phyloP scores from a whole-genome alignment of 1,284 basidiomycete genomes.

The Ustilago trichophora region DNA sequence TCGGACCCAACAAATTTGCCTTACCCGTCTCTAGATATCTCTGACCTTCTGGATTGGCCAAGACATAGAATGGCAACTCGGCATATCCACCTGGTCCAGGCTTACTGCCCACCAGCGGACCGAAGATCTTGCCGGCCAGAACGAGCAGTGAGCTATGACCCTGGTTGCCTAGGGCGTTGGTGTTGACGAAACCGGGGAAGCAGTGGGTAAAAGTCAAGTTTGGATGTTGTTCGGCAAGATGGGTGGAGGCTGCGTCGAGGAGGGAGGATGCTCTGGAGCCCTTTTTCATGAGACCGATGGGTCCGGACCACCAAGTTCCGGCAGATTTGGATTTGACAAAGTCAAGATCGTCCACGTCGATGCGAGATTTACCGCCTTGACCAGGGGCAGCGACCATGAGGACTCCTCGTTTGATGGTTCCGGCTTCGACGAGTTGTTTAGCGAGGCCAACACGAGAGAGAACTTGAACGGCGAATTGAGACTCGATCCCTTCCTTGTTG shows the following conservation, averaged over 20 bases:
- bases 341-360: conserved; percentile 62
- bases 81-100: conserved; percentile 48
- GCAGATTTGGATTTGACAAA: conserved; percentile 39
- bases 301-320: conserved; percentile 40
- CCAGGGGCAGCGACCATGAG: conserved; percentile 63
- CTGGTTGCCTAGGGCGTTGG: conserved; percentile 58
- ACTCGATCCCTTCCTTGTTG: conserved; percentile 47
- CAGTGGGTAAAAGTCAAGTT: conserved; percentile 51
- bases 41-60: conserved; percentile 37
- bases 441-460: conserved; percentile 66
- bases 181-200: conserved; percentile 59
- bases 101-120: conserved; percentile 18
- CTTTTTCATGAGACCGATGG: conserved; percentile 30
- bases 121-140: conserved; percentile 38
- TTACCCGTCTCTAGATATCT: conserved; percentile 39
- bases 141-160: conserved; percentile 62
- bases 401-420: conserved; percentile 60
- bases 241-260: conserved; percentile 43
- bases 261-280: conserved; percentile 36
- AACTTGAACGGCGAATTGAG: conserved; percentile 65
- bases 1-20: conserved; percentile 38
- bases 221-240: conserved; percentile 42
- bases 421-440: conserved; percentile 59
- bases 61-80: conserved; percentile 54
- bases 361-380: conserved; percentile 25